phyloP scores from a whole-genome alignment of 2,329 filamentous ascomycete species.

The Cadophora gregata region DNA sequence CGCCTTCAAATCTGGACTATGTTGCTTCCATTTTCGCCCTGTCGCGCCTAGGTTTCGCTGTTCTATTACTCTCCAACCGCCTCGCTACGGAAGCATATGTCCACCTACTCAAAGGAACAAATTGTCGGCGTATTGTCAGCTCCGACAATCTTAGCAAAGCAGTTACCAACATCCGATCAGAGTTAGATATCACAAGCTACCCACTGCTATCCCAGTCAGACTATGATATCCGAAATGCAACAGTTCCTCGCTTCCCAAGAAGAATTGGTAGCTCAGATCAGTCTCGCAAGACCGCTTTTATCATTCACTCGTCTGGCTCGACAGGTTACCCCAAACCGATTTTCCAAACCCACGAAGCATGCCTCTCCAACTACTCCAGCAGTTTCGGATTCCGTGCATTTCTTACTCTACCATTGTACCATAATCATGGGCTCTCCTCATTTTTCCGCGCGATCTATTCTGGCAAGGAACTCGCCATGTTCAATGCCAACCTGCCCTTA shows the following conservation, averaged over 20 bases:
- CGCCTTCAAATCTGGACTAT: constrained; percentile 52
- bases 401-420: constrained; percentile 62
- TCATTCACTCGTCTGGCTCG: constrained; percentile 52
- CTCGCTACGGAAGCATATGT: constrained; percentile 57
- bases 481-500: constrained; percentile 60
- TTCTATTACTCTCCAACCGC: constrained; percentile 59
- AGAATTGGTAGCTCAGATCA: constrained; percentile 18
- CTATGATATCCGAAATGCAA: constrained; percentile 25
- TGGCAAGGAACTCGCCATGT: constrained; percentile 57
- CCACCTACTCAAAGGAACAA: constrained; percentile 52
- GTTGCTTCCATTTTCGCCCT: constrained; percentile 59
- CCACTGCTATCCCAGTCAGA: constrained; percentile 29
- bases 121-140: constrained; percentile 26
- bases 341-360: constrained; percentile 52
- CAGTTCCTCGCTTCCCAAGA: constrained; percentile 24
- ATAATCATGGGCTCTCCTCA: constrained; percentile 63
- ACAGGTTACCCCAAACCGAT: constrained; percentile 66
- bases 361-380: constrained; percentile 44
- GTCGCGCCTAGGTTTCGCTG: constrained; percentile 57
- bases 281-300: constrained; percentile 32
- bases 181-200: constrained; percentile 36
- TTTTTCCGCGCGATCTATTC: constrained; percentile 59
- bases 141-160: constrained; percentile 24
- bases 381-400: constrained; percentile 46
- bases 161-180: constrained; percentile 23